These are phyloP conservation scores for Diplodia intermedia DNA, from an alignment of 2,329 filamentous ascomycete genomes.

Conservation along the genomic window DNA sequence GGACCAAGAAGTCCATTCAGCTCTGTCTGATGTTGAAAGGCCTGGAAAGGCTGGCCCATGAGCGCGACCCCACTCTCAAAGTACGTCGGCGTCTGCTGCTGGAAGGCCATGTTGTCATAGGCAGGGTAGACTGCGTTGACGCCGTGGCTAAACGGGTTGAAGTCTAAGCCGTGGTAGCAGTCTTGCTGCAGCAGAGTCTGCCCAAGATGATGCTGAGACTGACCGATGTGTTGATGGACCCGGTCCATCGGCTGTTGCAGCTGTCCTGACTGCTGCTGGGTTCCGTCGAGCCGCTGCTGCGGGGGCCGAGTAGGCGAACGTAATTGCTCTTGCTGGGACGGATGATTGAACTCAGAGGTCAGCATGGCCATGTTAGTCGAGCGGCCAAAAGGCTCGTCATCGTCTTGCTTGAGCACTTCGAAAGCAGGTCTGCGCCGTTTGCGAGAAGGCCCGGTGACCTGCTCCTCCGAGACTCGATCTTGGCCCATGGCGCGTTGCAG, in stretches of 20 bases:
- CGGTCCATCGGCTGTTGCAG: slow-evolving; percentile 1
- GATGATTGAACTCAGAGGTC: slow-evolving; percentile 41
- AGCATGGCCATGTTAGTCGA: slow-evolving; percentile 46
- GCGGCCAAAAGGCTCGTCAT: slow-evolving; percentile 44
- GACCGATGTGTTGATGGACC: not conserved
- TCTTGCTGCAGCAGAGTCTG: slow-evolving; percentile 4
- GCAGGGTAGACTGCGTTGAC: not conserved
- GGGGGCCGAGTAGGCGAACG: not conserved
- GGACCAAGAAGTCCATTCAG: not conserved
- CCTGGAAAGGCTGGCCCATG: not conserved
- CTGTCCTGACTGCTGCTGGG: slow-evolving; percentile 4
- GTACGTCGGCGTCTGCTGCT: not conserved
- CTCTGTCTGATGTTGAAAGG: slow-evolving; percentile 1
- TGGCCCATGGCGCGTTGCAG: slow-evolving; percentile 43
- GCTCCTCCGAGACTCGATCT: slow-evolving; percentile 14
- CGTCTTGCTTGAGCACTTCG: slow-evolving; percentile 51
- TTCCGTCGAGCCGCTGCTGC: not conserved
- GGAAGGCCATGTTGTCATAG: not conserved
- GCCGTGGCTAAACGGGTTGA: not conserved
- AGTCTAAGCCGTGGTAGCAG: not conserved
- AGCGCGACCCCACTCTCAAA: not conserved
- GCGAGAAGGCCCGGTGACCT: slow-evolving; percentile 33
- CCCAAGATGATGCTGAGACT: slow-evolving; percentile 8
- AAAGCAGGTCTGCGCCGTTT: slow-evolving; percentile 48
- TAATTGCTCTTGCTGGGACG: not conserved